Percentiles rank a stretch among this genome's conserved stretches.
Conservation (phyloP, 2,329 filamentous ascomycete genomes). For the Pseudofabraea citricarpa region DNA sequence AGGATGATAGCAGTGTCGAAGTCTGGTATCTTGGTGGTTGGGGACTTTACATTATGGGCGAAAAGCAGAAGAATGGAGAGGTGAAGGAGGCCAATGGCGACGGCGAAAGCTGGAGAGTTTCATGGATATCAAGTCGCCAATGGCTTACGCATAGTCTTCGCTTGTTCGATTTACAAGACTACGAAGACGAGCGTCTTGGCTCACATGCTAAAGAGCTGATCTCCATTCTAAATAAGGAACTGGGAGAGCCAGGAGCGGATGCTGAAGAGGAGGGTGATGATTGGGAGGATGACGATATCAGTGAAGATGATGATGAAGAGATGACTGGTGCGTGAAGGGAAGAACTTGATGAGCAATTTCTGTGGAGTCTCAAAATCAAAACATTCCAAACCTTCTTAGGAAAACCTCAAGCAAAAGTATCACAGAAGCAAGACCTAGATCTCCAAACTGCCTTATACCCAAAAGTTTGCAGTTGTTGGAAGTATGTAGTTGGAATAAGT, state of each 20-base stretch:
- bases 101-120: constrained; percentile 38
- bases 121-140: constrained; percentile 70
- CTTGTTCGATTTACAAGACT: constrained; percentile 74
- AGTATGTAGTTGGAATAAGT: too few relatives aligned
- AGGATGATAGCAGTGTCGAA: constrained; percentile 93
- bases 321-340: constrained; percentile 45
- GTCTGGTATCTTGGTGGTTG: constrained; percentile 96
- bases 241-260: constrained; percentile 57
- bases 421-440: too few relatives aligned
- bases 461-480: too few relatives aligned
- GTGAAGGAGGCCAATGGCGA: constrained; percentile 32
- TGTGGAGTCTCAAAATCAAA: too few relatives aligned
- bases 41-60: constrained; percentile 76
- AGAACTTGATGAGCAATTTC: background rate
- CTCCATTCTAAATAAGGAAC: constrained; percentile 54
- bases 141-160: constrained; percentile 80
- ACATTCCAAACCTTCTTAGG: too few relatives aligned
- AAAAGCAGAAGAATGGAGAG: constrained; percentile 52
- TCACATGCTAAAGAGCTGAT: constrained; percentile 72
- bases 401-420: too few relatives aligned
- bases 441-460: too few relatives aligned
- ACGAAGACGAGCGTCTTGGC: constrained; percentile 76
- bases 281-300: constrained; percentile 48
- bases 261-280: constrained; percentile 48
- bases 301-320: constrained; percentile 36